phyloP scores from a whole-genome alignment of 2,329 filamentous ascomycete genomes.

The Diaporthe velutina region DNA sequence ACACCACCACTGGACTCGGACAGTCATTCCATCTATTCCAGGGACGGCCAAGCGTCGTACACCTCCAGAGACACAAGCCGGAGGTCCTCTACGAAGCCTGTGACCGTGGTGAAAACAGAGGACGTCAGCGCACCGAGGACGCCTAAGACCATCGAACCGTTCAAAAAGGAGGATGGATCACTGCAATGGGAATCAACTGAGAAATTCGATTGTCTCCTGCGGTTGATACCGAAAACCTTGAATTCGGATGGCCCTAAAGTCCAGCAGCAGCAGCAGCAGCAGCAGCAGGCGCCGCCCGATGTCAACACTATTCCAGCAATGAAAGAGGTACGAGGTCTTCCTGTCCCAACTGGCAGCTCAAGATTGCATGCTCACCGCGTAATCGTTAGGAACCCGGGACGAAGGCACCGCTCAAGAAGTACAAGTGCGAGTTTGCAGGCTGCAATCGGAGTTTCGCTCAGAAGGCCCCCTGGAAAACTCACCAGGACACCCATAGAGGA shows the following conservation, averaged over 20 bases:
- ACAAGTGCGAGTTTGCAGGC: constrained; percentile 78
- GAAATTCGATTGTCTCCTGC: constrained; percentile 34
- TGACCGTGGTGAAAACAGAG: constrained; percentile 44
- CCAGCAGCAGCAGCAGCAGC: not conserved
- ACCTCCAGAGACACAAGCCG: constrained; percentile 50
- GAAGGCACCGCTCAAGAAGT: constrained; percentile 68
- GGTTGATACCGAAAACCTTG: constrained; percentile 22
- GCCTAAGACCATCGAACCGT: constrained; percentile 36
- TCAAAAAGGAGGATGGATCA: constrained; percentile 34
- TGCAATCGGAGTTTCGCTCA: constrained; percentile 90
- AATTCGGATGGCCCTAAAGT: not conserved
- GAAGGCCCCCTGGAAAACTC: constrained; percentile 93
- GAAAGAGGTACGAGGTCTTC: constrained; percentile 24
- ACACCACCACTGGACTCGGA: constrained; percentile 47
- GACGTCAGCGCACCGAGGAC: constrained; percentile 31
- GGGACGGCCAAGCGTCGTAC: constrained; percentile 41
- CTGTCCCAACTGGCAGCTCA: not conserved
- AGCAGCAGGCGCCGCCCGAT: not conserved
- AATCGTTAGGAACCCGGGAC: constrained; percentile 38
- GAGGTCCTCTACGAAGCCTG: constrained; percentile 52
- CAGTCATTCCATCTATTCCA: constrained; percentile 46
- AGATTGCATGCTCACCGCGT: not conserved
- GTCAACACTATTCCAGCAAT: not conserved
- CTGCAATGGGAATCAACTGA: constrained; percentile 34
- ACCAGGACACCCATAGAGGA: constrained; percentile 89